phyloP scores from a whole-genome alignment of 2,329 filamentous ascomycete genomes.

The Keithomyces neogunnii region DNA sequence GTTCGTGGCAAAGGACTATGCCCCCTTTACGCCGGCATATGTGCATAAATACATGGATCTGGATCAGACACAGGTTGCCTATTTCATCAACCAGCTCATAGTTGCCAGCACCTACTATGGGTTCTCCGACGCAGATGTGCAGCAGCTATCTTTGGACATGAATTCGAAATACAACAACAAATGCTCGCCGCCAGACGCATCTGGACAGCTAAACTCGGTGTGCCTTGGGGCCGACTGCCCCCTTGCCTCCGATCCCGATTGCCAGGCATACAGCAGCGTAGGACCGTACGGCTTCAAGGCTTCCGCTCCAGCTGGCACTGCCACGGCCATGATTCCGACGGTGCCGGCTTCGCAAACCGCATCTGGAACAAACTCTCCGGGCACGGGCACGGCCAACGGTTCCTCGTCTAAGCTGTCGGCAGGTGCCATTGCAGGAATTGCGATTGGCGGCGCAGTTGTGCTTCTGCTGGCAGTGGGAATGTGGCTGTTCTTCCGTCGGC shows the following conservation, averaged over 20 bases:
- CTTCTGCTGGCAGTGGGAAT: constrained; percentile 12
- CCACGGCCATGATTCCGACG: not conserved
- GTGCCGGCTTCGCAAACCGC: not conserved
- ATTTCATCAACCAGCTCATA: constrained; percentile 22
- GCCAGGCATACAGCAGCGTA: constrained; percentile 16
- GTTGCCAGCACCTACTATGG: constrained; percentile 16
- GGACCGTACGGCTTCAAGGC: constrained; percentile 11
- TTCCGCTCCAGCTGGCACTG: constrained; percentile 5
- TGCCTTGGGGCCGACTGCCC: constrained; percentile 20
- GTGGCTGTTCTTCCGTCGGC: constrained; percentile 10
- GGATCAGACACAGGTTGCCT: constrained; percentile 17
- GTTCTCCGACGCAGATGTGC: constrained; percentile 18
- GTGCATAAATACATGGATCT: constrained; percentile 26
- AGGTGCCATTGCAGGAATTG: constrained; percentile 17
- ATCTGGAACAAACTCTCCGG: not conserved
- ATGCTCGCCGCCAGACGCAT: constrained; percentile 15
- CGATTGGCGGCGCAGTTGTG: constrained; percentile 15
- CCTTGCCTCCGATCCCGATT: constrained; percentile 17
- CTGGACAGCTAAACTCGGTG: constrained; percentile 17
- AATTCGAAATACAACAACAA: constrained; percentile 20
- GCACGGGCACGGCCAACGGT: not conserved
- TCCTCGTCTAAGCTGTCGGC: constrained; percentile 5
- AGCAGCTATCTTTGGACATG: constrained; percentile 14
- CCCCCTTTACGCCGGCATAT: constrained; percentile 16
- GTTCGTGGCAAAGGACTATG: constrained; percentile 11